Conservation (phyloP, 2,329 filamentous ascomycete species). For the Fusarium mundagurra region DNA sequence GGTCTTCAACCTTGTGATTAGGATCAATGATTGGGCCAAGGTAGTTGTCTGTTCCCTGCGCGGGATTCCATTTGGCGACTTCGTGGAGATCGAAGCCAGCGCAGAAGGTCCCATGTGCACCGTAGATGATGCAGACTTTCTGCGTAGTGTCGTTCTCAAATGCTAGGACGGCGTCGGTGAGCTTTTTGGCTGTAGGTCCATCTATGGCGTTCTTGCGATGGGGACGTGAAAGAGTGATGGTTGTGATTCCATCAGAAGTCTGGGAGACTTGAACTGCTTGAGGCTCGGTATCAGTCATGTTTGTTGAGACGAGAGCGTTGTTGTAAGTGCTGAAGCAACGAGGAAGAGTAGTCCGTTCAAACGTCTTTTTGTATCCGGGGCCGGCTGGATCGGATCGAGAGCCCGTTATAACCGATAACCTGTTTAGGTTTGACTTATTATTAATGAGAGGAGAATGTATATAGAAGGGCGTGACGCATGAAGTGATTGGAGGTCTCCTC, state of each 20-base stretch:
- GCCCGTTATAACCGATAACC: neutral
- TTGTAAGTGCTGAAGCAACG: neutral
- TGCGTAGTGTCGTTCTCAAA: slow-evolving; percentile 1
- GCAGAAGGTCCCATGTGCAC: slow-evolving; percentile 1
- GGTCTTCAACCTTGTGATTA: neutral
- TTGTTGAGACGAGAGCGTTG: too few species aligned
- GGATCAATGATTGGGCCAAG: neutral
- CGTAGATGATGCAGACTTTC: slow-evolving; percentile 4
- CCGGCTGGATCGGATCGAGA: neutral
- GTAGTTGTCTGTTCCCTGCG: neutral
- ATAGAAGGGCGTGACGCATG: neutral
- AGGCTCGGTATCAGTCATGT: neutral
- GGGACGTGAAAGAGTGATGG: slow-evolving; percentile 3
- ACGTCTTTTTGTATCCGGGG: neutral
- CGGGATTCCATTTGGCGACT: neutral
- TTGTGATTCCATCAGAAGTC: slow-evolving; percentile 11
- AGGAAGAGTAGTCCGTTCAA: neutral
- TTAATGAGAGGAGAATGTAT: neutral
- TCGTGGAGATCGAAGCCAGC: slow-evolving; percentile 16
- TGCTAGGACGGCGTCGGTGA: neutral
- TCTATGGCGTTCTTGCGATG: slow-evolving; percentile 13
- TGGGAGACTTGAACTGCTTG: neutral
- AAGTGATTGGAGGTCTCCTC: neutral
- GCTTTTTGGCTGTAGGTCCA: slow-evolving; percentile 5
- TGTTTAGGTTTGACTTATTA: neutral